phyloP scores from a whole-genome alignment of 148 eudicot genomes.

The Fagopyrum tataricum region DNA sequence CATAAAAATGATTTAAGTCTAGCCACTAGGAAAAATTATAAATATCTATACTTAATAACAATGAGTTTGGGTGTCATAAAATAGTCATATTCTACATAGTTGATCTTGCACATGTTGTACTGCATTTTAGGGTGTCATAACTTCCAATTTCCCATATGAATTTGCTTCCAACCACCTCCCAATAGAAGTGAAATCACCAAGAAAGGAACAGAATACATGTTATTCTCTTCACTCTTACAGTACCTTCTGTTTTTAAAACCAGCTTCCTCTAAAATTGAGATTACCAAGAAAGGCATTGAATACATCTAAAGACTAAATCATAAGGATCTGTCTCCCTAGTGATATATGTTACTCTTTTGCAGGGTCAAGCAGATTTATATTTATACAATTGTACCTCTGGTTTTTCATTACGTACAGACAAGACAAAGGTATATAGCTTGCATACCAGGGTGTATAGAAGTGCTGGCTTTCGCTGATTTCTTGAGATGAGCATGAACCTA shows the following conservation, averaged over 20 bases:
- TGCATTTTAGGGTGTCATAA: neutral
- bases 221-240: no score
- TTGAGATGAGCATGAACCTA: slow-evolving; percentile 13
- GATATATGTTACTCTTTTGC: neutral
- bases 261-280: neutral
- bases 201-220: neutral
- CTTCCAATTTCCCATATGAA: neutral
- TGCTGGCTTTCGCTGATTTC: slow-evolving; percentile 15
- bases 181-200: neutral
- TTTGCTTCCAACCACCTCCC: neutral
- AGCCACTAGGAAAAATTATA: neutral
- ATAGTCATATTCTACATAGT: neutral
- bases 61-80: neutral
- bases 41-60: neutral
- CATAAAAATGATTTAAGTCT: neutral
- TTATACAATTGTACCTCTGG: neutral
- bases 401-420: neutral
- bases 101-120: neutral
- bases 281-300: neutral
- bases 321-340: neutral
- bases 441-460: slow-evolving; percentile 15
- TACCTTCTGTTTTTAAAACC: neutral
- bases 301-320: neutral
- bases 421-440: neutral
- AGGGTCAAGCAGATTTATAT: neutral